Base-by-base conservation (phyloP, 257 asterid genomes). In the Fraxinus quadrangulata region DNA sequence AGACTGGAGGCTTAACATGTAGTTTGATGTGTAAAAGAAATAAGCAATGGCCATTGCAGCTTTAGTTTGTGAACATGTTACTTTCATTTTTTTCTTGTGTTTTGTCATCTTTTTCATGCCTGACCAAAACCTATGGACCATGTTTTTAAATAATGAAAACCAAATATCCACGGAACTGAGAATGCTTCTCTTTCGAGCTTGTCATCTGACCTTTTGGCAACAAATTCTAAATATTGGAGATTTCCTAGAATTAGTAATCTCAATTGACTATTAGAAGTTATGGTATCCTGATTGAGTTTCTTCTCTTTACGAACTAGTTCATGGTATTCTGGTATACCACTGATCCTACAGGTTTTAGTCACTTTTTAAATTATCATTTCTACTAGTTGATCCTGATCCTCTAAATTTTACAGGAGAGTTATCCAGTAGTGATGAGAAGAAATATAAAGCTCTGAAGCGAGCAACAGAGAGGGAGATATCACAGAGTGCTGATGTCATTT, bases 401-500 rank as follows among this genome's bases (percentile, higher is more conserved):
- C 59, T 31, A 72, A 76, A 30, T 40, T 61, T 81, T 87, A 17
- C 89, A 96, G 99, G 99, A 67, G 99, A 96, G 86, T 80, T 96
- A 54, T 96, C 98, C 71, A 96, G 98, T 90, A 94, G 96, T 49
- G 98, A 96, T 47, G 99, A 96, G 89, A 96, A 96, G 80, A 93
- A 96, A 68, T 93, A 90, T 81, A 96, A 96, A 89, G 89, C 97
- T 68, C 85, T 92, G 82, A 94, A 93, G 83, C 91, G 98, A 85
- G 97, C 97, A 56, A 96, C 99, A 71, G 98, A 93, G 88, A 90
- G 97, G 89, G 99, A 96, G 90, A 96, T 96, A 85, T 86, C 94
- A 77, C 99, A 93, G 89, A 96, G 98, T 86, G 99, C 98, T 84
- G 99, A 96, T 87, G 99, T 96, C 81, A 96, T 96, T 82, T 96